These are phyloP conservation scores for Phytophthora kernoviae DNA, from an alignment of 352 stramenopile genomes.

Conservation along the genomic window DNA sequence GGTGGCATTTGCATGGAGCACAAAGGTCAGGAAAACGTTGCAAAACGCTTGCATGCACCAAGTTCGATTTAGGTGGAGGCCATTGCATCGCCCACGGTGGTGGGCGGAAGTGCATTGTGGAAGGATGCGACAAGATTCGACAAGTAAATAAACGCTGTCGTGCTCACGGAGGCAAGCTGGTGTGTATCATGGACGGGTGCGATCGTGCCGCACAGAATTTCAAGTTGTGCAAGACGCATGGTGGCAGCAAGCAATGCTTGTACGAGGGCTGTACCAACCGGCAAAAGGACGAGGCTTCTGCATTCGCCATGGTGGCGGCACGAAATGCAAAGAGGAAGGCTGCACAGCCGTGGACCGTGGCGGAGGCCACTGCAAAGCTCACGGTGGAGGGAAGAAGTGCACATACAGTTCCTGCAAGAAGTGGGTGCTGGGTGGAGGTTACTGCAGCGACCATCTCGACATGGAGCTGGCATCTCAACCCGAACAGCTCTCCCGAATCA, in stretches of 20 bases:
- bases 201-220: constrained; percentile 80
- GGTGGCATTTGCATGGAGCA: constrained; percentile 78
- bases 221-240: constrained; percentile 85
- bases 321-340: constrained; percentile 69
- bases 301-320: constrained; percentile 83
- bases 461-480: constrained; percentile 57
- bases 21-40: constrained; percentile 80
- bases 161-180: constrained; percentile 79
- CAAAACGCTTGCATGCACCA: constrained; percentile 79
- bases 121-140: constrained; percentile 86
- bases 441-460: constrained; percentile 72
- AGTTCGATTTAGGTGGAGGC: constrained; percentile 81
- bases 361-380: constrained; percentile 84
- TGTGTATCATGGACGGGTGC: constrained; percentile 82
- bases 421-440: constrained; percentile 81
- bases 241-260: constrained; percentile 72
- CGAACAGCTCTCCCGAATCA: constrained; percentile 64
- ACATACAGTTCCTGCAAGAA: constrained; percentile 69
- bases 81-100: constrained; percentile 89
- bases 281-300: constrained; percentile 85
- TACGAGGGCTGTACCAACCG: constrained; percentile 82
- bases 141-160: constrained; percentile 87
- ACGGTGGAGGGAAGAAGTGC: constrained; percentile 86
- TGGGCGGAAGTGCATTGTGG: constrained; percentile 80
- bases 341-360: constrained; percentile 76